phyloP scores from a whole-genome alignment of 768 basidiomycete species.

The Suillus lakei region DNA sequence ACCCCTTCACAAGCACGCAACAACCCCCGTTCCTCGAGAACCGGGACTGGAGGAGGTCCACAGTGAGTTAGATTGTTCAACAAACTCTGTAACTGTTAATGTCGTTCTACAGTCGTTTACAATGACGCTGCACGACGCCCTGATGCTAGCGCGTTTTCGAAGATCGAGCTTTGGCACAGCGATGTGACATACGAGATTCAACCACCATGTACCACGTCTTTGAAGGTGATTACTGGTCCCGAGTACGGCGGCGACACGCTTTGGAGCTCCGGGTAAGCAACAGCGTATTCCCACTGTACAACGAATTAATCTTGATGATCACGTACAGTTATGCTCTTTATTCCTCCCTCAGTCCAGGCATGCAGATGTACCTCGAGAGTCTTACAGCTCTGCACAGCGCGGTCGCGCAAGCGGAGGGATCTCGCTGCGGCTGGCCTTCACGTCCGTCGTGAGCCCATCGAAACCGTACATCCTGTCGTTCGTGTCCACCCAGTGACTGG shows the following conservation, averaged over 20 bases:
- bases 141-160: conserved; percentile 67
- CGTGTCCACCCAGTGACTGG: conserved; percentile 86
- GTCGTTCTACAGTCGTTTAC: conserved; percentile 59
- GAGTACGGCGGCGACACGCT: conserved; percentile 80
- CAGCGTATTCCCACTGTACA: neutral
- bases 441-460: conserved; percentile 70
- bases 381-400: conserved; percentile 77
- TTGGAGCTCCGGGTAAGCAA: conserved; percentile 73
- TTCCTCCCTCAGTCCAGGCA: conserved; percentile 74
- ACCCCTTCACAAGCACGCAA: conserved; percentile 82
- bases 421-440: conserved; percentile 69
- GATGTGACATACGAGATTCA: conserved; percentile 85
- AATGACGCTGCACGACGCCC: conserved; percentile 67
- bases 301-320: conserved; percentile 13
- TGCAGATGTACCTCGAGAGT: conserved; percentile 79
- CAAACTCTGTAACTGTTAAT: conserved; percentile 9
- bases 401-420: conserved; percentile 77
- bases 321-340: conserved; percentile 75
- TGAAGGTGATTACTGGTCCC: conserved; percentile 74
- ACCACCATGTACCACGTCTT: conserved; percentile 79
- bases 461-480: conserved; percentile 79
- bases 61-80: conserved; percentile 41
- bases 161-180: conserved; percentile 80
- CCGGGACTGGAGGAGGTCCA: conserved; percentile 80
- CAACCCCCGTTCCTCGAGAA: conserved; percentile 72